Percentiles rank a stretch among this genome's conserved stretches.
Evolutionary conservation across 345 rosid species (phyloP).

Genomic region (Salix arbutifolia): DNA sequence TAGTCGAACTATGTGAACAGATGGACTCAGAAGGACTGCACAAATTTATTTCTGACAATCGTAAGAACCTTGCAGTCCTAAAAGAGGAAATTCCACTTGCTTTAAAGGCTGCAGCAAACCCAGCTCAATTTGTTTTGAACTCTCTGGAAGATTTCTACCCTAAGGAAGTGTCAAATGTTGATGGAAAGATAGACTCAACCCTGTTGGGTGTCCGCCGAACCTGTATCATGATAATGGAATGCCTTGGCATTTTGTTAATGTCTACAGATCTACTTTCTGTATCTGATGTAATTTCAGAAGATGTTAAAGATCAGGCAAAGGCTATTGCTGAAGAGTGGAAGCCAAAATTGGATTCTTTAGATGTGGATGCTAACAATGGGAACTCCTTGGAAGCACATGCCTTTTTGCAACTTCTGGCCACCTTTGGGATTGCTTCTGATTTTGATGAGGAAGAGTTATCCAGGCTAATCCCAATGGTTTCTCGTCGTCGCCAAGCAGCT

Average conservation of each 20-base stretch:
- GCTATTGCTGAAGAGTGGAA: constrained; percentile 84
- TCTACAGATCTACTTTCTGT: constrained; percentile 40
- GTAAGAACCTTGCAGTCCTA: constrained; percentile 85
- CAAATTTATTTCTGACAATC: constrained; percentile 91
- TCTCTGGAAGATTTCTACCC: constrained; percentile 84
- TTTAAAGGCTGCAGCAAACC: constrained; percentile 67
- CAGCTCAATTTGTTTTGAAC: constrained; percentile 70
- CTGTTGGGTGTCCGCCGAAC: constrained; percentile 93
- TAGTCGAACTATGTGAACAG: constrained; percentile 68
- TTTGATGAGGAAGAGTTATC: constrained; percentile 65
- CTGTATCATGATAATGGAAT: constrained; percentile 98
- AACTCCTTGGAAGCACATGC: constrained; percentile 99
- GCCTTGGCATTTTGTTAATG: constrained; percentile 72
- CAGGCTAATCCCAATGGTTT: constrained; percentile 91
- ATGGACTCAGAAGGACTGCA: constrained; percentile 93
- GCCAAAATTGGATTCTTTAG: constrained; percentile 72
- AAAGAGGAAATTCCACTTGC: constrained; percentile 92
- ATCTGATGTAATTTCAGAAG: constrained; percentile 55
- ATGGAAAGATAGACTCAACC: constrained; percentile 85
- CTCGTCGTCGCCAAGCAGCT: constrained; percentile 97
- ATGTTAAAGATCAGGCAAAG: constrained; percentile 71
- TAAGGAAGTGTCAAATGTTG: constrained; percentile 46
- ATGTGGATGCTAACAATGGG: constrained; percentile 83
- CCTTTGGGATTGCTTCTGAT: constrained; percentile 78
- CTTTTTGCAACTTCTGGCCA: constrained; percentile 85